Base-by-base conservation (phyloP, 2,329 filamentous ascomycete genomes). In the Epichloe elymi region DNA sequence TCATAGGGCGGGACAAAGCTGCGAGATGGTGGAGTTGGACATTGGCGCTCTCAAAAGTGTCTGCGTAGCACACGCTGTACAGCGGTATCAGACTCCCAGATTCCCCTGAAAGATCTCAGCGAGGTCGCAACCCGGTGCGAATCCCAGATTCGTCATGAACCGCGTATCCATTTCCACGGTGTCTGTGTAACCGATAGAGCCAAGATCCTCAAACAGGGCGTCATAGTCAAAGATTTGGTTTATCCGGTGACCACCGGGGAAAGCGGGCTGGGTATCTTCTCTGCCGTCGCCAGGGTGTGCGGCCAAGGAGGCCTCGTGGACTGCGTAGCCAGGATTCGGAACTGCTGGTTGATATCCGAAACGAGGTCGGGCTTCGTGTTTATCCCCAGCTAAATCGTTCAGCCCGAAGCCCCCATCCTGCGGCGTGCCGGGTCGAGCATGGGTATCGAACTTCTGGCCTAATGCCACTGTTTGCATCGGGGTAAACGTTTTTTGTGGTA, bases 91-190 rank as follows among this genome's bases (percentile, higher is more conserved):
- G 55, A 57, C 55, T 17, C 68, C 65, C 59, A 68, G 72, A 26
- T 70, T 67, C 26, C 26, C 63, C 49, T 63, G 60, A 56, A 66
- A 65, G 67, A 79, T 70, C 55, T 80, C 78, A 0, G 73, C 70
- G 47, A 83, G 67, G 52, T 80, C 79, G 36, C 76, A 74, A 26
- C 80, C 80, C 0, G 80, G 80, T 1, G 75, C 78, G 60, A 83
- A 82, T 0, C 81, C 81, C 19, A 85, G 67, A 57, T 84, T 84
- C 43, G 78, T 73, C 79, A 84, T 82, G 58, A 84, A 83, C 55
- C 82, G 77, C 2, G 77, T 71, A 55, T 82, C 78, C 12, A 73
- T 70, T 26, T 78, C 75, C 43, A 77, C 65, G 37, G 68, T 66
- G 49, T 75, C 73, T 0, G 67, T 65, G 55, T 69, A 72, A 53